Base-by-base conservation (phyloP, 2,329 filamentous ascomycete genomes). In the Tothia fuscella region DNA sequence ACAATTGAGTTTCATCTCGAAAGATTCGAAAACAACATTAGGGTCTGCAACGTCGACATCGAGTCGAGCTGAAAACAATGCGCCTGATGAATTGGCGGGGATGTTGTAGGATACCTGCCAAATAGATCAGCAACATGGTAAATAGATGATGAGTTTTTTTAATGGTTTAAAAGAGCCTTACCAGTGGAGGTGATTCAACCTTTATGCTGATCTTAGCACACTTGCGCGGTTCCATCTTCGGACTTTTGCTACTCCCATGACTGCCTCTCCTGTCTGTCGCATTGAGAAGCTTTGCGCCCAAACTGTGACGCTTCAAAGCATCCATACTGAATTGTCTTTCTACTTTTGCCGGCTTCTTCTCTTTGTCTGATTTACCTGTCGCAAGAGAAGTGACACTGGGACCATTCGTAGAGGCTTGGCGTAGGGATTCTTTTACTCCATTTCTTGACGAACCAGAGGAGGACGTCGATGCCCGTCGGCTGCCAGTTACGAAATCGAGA, bases 151-250 rank as follows among this genome's bases (percentile, higher is more conserved):
- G 9, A 5, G 19, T 10, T 37, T 7, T 19, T 12, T n/a, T 6
- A 43, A 19, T 10, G 19, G 13, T 19, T 12, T n/a, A 9, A 43
- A 19, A 10, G 19, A 24, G 14, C 13, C 41, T 38, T 21, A 95
- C 75, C 14, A 89, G 71, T 3, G 88, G 88, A 1, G 87, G 86
- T 10, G 84, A 93, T 66, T 95, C 88, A 48, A 95, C 81, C 51
- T 70, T 60, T 52, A 80, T 67, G 45, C 72, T 66, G 48, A 80
- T 60, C 47, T 66, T 71, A 38, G 72, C 69, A 3, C 67, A 21
- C 13, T 41, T 41, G 30, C 14, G 14, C 3, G 21, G 16, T 31
- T 33, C 29, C 19, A 35, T 31, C 22, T 41, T 41, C 13, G 16
- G 28, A n/a, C n/a, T n/a, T n/a, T n/a, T n/a, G n/a, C n/a, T n/a